Evolutionary conservation across 2,329 filamentous ascomycete genomes (phyloP), one percentile per base, ranked within the genome.

Genomic region (Talaromyces piceae): DNA sequence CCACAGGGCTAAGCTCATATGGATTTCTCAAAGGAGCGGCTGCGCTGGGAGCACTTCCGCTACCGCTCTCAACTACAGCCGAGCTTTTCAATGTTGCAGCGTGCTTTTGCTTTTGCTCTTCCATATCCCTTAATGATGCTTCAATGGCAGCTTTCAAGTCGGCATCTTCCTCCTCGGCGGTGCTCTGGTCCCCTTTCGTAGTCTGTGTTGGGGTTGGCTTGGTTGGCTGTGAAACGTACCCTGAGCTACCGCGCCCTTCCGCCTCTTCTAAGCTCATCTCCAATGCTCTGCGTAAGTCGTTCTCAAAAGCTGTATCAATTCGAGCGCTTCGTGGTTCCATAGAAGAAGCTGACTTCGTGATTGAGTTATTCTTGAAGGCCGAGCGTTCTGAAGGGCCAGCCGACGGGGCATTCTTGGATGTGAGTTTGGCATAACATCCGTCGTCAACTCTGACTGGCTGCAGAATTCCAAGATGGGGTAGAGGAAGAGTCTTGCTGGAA

Each of bases 251-350:
- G 62, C 87, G 84, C 39, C 79, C 83, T 65, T 91, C 87, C 33
- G 89, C 87, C 59, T 98, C 93, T 62, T 98, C 93, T 59, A 98
- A 72, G 63, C 93, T 98, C 91, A 98, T 96, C 54, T 95, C 89
- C 54, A 98, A 71, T 1, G 93, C 93, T 62, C 84, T 86, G 68
- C 95, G 96, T 55, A 98, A 73, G 65, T 98, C 93, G 57, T 96
- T 91, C 65, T 98, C 93, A 61, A 95, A 97, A 13, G 84, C 86
- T 58, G 94, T 87, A 58, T 96, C 91, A 3, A 94, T 83, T 48
- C 91, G 83, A 13, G 90, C 90, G 62, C 85, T 88, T 49, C 93
- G 84, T 22, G 93, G 93, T 64, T 97, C 89, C 90, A 97, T 94
- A 1, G 82, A 80, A 52, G 78, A 81, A 58, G 83, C 82, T 57